These are phyloP conservation scores for Xylaria sp. DNA, from an alignment of 2,329 filamentous ascomycete species.

Conservation along the genomic window DNA sequence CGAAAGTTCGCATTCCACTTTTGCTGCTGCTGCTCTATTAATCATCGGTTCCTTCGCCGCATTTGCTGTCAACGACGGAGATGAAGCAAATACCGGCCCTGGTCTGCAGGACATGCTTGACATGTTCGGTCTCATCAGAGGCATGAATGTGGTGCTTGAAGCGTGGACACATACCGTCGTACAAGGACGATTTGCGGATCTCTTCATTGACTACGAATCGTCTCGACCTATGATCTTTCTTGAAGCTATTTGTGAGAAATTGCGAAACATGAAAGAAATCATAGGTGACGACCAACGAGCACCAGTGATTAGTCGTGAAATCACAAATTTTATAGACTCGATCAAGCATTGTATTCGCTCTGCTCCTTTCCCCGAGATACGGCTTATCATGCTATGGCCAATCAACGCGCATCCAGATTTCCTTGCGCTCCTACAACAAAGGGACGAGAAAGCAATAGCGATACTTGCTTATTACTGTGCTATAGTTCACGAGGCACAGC, in stretches of 20 bases:
- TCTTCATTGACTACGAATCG: conserved; percentile 11
- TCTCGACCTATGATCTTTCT: conserved; percentile 21
- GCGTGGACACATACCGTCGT: conserved; percentile 2
- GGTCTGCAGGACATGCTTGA: conserved; percentile 21
- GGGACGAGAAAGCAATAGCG: conserved; percentile 3
- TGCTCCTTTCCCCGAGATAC: conserved; percentile 18
- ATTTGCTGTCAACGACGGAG: conserved; percentile 1
- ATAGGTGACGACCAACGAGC: background rate
- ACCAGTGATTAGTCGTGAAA: conserved; percentile 16
- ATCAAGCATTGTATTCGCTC: conserved; percentile 14
- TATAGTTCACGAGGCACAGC: conserved; percentile 14
- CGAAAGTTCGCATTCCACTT: conserved; percentile 20
- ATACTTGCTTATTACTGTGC: conserved; percentile 22
- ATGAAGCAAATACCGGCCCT: background rate
- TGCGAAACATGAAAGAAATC: conserved; percentile 6
- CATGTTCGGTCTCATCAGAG: conserved; percentile 22
- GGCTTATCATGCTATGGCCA: conserved; percentile 11
- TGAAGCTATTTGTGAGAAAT: conserved; percentile 19
- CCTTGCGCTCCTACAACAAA: conserved; percentile 8
- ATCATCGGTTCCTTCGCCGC: conserved; percentile 20
- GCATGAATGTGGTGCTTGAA: conserved; percentile 13
- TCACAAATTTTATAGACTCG: conserved; percentile 16
- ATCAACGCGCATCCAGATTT: conserved; percentile 15
- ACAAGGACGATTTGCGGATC: conserved; percentile 10
- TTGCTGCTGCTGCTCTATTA: conserved; percentile 11